Percentiles rank a stretch among this genome's conserved stretches.
Evolutionary conservation across 106 monocot species (phyloP).

Genomic region (Platanthera zijinensis): DNA sequence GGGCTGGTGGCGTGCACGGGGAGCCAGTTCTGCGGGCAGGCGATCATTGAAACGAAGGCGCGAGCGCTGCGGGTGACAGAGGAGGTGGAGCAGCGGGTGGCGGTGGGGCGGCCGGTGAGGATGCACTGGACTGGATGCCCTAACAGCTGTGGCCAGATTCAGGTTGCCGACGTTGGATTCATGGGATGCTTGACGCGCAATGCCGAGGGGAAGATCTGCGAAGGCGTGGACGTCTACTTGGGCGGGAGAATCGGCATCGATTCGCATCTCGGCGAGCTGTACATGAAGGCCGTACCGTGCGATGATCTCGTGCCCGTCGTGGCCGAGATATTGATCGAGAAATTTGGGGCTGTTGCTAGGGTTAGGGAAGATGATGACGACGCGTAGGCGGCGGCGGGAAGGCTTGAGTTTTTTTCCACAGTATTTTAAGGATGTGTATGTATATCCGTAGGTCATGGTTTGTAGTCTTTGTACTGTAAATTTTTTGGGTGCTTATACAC

Average conservation of each 20-base stretch:
- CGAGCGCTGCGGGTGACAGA: constrained; percentile 62
- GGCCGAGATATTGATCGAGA: constrained; percentile 49
- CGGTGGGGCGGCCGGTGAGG: constrained; percentile 47
- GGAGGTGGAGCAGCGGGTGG: constrained; percentile 58
- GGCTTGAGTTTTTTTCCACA: too few species aligned
- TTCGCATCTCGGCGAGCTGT: constrained; percentile 62
- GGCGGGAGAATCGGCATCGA: constrained; percentile 77
- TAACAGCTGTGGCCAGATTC: constrained; percentile 89
- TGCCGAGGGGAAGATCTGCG: constrained; percentile 45
- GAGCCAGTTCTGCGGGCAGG: constrained; percentile 96
- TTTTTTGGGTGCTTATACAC: too few species aligned
- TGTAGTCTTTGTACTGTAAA: too few species aligned
- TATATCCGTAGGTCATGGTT: too few species aligned
- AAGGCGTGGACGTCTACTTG: constrained; percentile 71
- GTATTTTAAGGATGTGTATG: too few species aligned
- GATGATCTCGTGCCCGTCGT: constrained; percentile 61
- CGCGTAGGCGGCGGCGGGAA: neutral
- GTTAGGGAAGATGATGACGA: constrained; percentile 62
- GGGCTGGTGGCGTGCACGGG: constrained; percentile 93
- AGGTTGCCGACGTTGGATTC: constrained; percentile 91
- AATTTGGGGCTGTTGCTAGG: constrained; percentile 70
- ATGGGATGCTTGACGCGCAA: constrained; percentile 94
- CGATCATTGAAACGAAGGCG: constrained; percentile 92
- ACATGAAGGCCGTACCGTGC: constrained; percentile 85
- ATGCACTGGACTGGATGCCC: constrained; percentile 99